Evolutionary conservation across 2,329 filamentous ascomycete species (phyloP), one percentile per base, ranked within the genome.

Genomic region (Lecanicillium sp.): DNA sequence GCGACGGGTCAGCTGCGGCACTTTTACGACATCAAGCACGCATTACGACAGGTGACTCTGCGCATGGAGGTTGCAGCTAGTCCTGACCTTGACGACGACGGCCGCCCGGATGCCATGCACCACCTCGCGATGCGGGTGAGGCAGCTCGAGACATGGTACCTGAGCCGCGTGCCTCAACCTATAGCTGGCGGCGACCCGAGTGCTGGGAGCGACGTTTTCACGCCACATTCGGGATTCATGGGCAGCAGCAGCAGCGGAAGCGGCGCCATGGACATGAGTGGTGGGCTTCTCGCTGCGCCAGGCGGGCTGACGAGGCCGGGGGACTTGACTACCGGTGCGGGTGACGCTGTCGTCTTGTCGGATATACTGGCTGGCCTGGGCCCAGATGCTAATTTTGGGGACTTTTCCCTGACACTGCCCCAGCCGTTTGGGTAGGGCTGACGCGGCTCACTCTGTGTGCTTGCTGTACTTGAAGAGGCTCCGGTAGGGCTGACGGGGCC

Each of bases 11-110:
- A 62, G 29, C 57, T 65, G 1, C 56, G 60, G 4, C 59, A 57
- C 3, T 60, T 63, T 3, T 55, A 60, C 17, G 62, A 64, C 26
- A 54, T 65, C 30, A 50, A 52, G 1, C 57, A 62, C 20, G 58
- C 58, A 0, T 50, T 64, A 2, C 54, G 61, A 5, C 62, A 64
- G 29, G 56, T 62, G 3, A 54, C 60, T 0, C 29, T 64, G 2
- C 50, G 62, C 2, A 54, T 64, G 24, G 57, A 64, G 33, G 51
- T 58, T 1, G 51, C 59, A 4, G 50, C 55, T 8, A 27, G 24
- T 23, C 8, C 9, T 1, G 19, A 15, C 15, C 7, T 11, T 2
- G 51, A 53, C 4, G 26, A 48, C 2, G 46, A 50, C 15, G 52
- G 49, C 3, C 58, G 58, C 14, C 46, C 50, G 9, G 54, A 60